Base-by-base conservation (phyloP, 129 eudicot species). In the Artemisia argyi region DNA sequence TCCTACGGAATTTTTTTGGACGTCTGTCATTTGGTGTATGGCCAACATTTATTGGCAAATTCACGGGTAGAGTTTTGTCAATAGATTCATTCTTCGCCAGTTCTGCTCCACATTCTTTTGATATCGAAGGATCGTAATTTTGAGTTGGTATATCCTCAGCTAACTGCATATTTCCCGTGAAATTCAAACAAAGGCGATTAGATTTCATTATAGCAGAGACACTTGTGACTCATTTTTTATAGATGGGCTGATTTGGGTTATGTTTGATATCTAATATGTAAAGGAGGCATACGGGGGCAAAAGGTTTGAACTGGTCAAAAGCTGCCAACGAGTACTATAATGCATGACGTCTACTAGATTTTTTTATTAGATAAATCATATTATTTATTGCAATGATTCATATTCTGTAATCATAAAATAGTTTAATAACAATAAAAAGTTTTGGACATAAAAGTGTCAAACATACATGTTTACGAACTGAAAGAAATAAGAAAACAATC, bases 71-170 rank as follows among this genome's bases (percentile, higher is more conserved):
- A 68, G 39, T 73, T 62, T 68, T 68, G 83, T 83, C 77, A 9
- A 75, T 47, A 59, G 82, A 54, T 61, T 75, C 65, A 17, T 67
- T 76, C 69, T 68, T 66, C n/a, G 5, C 61, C 22, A 42, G 61
- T 70, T 79, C 78, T 73, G 83, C 72, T 73, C 50, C 63, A 64
- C 75, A 73, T 44, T 82, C 90, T 61, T 75, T 68, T 22, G 81
- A 78, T 46, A 54, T 24, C 18, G 62, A 62, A 18, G 84, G 75
- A 73, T 82, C 86, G 35, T 20, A 73, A 53, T 24, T 57, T 17
- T 76, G 71, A 18, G 70, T 52, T 65, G 71, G 50, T 12, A 73
- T 72, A 65, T 59, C 76, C 10, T 66, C 77, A 60, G 65, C 94
- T 59, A 72, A 77, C 94, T 85, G 85, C 53, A 71, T 20, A 64